These are phyloP conservation scores for Spathaspora girioi DNA, from an alignment of 805 yeast species.

Conservation along the genomic window DNA sequence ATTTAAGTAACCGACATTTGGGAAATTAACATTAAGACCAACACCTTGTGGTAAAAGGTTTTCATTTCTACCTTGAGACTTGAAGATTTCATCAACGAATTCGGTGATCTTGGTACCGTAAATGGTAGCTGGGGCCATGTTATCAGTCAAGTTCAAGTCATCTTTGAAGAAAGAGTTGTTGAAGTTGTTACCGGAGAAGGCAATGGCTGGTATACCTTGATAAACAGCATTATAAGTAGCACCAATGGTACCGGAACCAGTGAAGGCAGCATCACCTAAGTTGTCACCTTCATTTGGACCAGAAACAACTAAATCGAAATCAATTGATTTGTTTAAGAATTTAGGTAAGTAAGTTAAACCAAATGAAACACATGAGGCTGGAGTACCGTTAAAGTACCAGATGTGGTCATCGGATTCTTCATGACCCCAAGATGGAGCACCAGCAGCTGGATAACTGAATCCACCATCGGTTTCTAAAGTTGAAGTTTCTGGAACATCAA, in stretches of 20 bases:
- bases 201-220: slow-evolving; percentile 48
- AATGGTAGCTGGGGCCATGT: slow-evolving; percentile 40
- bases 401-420: slow-evolving; percentile 35
- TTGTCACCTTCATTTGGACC: slow-evolving; percentile 56
- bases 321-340: slow-evolving; percentile 36
- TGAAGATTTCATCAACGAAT: slow-evolving; percentile 36
- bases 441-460: slow-evolving; percentile 44
- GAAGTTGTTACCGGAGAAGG: slow-evolving; percentile 47
- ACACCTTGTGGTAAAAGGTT: slow-evolving; percentile 40
- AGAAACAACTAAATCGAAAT: slow-evolving; percentile 45
- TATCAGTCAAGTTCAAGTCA: slow-evolving; percentile 36
- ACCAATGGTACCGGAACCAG: slow-evolving; percentile 51
- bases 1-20: slow-evolving; percentile 37
- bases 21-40: slow-evolving; percentile 49
- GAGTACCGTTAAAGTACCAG: slow-evolving; percentile 58
- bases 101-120: slow-evolving; percentile 39
- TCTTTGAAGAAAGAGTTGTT: slow-evolving; percentile 51
- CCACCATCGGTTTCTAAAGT: slow-evolving; percentile 45
- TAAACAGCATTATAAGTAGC: slow-evolving; percentile 45
- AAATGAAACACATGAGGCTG: slow-evolving; percentile 49
- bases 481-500: slow-evolving; percentile 37
- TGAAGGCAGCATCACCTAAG: slow-evolving; percentile 36
- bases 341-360: slow-evolving; percentile 47
- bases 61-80: slow-evolving; percentile 31
- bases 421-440: slow-evolving; percentile 55